Conservation (phyloP, 2,329 filamentous ascomycete genomes). For the Didymella pinodella region DNA sequence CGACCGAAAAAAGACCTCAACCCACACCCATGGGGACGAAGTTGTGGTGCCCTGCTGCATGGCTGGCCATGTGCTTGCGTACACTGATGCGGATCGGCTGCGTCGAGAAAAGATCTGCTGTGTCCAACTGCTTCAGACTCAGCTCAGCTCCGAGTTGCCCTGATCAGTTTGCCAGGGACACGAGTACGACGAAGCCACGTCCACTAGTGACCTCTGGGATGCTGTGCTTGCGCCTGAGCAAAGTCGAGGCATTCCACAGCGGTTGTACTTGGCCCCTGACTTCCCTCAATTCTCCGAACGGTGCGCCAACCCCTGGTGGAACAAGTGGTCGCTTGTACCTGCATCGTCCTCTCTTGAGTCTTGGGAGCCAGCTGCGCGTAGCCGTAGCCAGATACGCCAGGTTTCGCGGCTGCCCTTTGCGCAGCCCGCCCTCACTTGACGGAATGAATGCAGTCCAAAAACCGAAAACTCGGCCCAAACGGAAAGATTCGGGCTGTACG, state of each 20-base stretch:
- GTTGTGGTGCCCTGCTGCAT: conserved; percentile 6
- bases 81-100: conserved; percentile 12
- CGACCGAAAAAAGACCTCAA: conserved; percentile 13
- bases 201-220: conserved; percentile 3
- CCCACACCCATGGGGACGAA: conserved; percentile 15
- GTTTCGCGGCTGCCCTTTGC: not conserved
- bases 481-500: not conserved
- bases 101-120: conserved; percentile 1
- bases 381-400: conserved; percentile 1
- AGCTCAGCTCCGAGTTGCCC: conserved; percentile 3
- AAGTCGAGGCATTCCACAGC: conserved; percentile 6
- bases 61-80: conserved; percentile 23
- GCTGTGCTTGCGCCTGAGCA: conserved; percentile 5
- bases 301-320: conserved; percentile 8
- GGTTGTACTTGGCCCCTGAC: conserved; percentile 2
- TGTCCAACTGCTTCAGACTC: conserved; percentile 8
- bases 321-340: conserved; percentile 15
- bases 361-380: not conserved
- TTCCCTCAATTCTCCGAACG: not conserved
- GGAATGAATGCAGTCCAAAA: not conserved
- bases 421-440: not conserved
- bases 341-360: conserved; percentile 7
- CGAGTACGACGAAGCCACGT: conserved; percentile 10
- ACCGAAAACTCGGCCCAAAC: not conserved
- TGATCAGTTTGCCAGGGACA: conserved; percentile 6